Percentiles rank a stretch among this genome's conserved stretches.
These are phyloP conservation scores for Ceratocystis papillata DNA, from an alignment of 2,329 filamentous ascomycete genomes.

Conservation along the genomic window DNA sequence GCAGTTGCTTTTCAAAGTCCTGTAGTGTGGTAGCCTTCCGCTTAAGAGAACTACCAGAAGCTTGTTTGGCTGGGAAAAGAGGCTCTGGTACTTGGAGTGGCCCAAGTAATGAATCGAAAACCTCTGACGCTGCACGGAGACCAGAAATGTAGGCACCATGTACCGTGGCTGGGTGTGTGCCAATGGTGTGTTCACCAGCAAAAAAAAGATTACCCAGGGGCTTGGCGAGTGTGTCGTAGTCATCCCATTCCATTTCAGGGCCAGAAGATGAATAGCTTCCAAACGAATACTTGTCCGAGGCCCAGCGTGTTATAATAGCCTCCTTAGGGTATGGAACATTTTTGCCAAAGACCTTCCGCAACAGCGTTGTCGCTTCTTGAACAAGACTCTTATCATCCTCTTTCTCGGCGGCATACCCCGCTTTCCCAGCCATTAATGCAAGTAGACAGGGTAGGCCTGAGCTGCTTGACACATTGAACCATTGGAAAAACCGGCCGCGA, in stretches of 20 bases:
- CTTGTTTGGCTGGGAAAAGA: constrained; percentile 57
- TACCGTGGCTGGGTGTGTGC: constrained; percentile 90
- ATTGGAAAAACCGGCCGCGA: constrained; percentile 90
- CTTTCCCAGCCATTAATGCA: constrained; percentile 90
- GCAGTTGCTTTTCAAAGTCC: constrained; percentile 33
- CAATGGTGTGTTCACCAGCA: constrained; percentile 91
- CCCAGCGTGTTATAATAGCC: constrained; percentile 85
- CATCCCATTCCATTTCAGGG: constrained; percentile 66
- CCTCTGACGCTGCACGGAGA: constrained; percentile 74
- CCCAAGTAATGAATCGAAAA: constrained; percentile 69
- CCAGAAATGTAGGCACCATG: constrained; percentile 94
- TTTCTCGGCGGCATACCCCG: constrained; percentile 76
- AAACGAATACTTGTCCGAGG: constrained; percentile 76
- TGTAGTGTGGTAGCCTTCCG: constrained; percentile 37
- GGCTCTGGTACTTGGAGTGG: constrained; percentile 67
- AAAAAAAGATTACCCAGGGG: constrained; percentile 83
- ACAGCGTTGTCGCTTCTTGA: constrained; percentile 65
- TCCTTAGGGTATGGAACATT: constrained; percentile 69
- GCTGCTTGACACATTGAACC: constrained; percentile 90
- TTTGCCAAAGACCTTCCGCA: constrained; percentile 63
- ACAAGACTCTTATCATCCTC: constrained; percentile 66
- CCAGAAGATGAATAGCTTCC: constrained; percentile 95
- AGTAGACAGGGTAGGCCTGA: constrained; percentile 79
- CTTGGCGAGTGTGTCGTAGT: constrained; percentile 86
- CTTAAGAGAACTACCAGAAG: constrained; percentile 38